Evolutionary conservation across 139 green algal species (phyloP), one percentile per base, ranked within the genome.

Genomic region (Chlorella sp.): DNA sequence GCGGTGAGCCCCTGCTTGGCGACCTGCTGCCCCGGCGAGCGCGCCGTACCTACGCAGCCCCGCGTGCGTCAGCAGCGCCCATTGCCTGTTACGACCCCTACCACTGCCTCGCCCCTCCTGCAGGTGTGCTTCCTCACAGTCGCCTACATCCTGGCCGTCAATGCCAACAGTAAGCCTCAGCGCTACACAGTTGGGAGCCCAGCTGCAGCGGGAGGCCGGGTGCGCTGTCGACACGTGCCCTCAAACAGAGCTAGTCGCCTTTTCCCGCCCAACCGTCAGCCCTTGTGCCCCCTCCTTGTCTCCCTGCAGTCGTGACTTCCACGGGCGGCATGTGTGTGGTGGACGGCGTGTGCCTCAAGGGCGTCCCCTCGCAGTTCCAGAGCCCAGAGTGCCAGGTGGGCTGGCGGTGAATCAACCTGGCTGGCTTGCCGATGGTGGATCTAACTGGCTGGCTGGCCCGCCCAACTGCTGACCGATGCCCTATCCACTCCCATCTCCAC

Each of bases 141-240:
- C 21, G 81, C 81, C 30, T 92, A 91, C 81, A 91, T 91, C 36
- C 69, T 92, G 26, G 57, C 84, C 3, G 87, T 93, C 2, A 91
- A 91, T 69, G 41, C 84, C n/a, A 60, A 56, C 68, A 88, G 44
- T 91, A 7, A 64, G 87, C 21, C 74, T 55, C 13, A 82, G 83
- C 28, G 71, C 82, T 0, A 83, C 68, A 21, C 68, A 15, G 57
- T 9, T 9, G 57, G 21, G 9, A 26, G 57, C 57, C 4, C 4
- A 9, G 7, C 9, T 65, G 57, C 57, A 5, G 21, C 57, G 20
- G 23, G 9, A 15, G 57, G n/a, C n/a, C n/a, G n/a, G n/a, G n/a
- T n/a, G n/a, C n/a, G n/a, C n/a, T n/a, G n/a, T n/a, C n/a, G n/a
- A n/a, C n/a, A n/a, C n/a, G n/a, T n/a, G n/a, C n/a, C n/a, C n/a